A percentile compares a stretch with the other conserved stretches of the same genome.
Conservation (phyloP, 441 rosid genomes). For the Syzygium malaccense region DNA sequence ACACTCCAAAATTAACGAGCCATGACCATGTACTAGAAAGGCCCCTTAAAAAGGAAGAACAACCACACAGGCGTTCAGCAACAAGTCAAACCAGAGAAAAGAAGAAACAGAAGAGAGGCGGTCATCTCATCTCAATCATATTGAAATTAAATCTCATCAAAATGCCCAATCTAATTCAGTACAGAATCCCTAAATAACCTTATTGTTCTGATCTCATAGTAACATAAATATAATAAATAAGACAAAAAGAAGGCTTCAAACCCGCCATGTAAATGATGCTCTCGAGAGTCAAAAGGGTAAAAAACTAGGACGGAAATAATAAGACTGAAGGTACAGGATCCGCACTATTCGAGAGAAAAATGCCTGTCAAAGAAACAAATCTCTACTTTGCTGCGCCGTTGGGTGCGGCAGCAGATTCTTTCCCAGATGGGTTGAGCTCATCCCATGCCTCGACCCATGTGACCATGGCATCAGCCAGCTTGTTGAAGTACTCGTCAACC, state of each 20-base stretch:
- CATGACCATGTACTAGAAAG: neutral
- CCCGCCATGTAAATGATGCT: neutral
- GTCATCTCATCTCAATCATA: neutral
- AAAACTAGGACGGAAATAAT: neutral
- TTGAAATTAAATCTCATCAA: neutral
- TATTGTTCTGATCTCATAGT: neutral
- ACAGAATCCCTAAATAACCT: neutral
- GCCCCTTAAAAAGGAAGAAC: neutral
- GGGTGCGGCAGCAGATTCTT: conserved; percentile 12
- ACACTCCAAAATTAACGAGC: neutral
- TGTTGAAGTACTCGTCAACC: conserved; percentile 79
- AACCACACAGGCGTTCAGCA: neutral
- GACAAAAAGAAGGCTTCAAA: neutral
- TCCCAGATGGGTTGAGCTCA: conserved; percentile 62
- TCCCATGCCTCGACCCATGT: conserved; percentile 98
- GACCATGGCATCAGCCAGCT: conserved; percentile 94
- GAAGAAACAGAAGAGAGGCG: neutral
- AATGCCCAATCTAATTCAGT: neutral
- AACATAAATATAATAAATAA: neutral
- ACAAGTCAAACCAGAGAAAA: neutral
- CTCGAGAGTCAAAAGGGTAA: neutral
- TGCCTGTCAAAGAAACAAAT: neutral
- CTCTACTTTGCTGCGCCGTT: conserved; percentile 36
- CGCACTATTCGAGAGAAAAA: neutral
- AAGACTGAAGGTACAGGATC: neutral